Base-by-base conservation (phyloP, 2,329 filamentous ascomycete species). In the Aspergillus jensenii region DNA sequence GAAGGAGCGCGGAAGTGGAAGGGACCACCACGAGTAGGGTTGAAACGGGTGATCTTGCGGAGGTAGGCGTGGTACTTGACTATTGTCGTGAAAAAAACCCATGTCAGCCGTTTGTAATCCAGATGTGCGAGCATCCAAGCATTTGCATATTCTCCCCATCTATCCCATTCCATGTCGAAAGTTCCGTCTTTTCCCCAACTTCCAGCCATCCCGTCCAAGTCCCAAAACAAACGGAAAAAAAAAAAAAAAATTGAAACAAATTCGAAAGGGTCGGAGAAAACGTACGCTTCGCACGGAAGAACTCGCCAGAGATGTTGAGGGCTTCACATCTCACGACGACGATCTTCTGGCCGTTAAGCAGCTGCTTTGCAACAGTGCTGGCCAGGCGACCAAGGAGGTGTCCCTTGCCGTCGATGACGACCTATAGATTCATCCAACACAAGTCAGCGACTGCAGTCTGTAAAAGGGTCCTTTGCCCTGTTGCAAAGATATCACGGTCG, bases 61-160 rank as follows among this genome's bases (percentile, higher is more conserved):
- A 99, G 90, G 87, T 98, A 98, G 82, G 95, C 91, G 81, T 95
- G 91, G 90, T 99, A 99, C 91, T 99, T 99, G 84, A 99, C 95
- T 99, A 78, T 84, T 80, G 58, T 62, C 59, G 56, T 53, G 60
- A 68, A 54, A 46, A 31, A 56, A 35, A 64, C 61, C 63, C 66
- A 66, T 69, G 77, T 87, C 76, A 88, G 84, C 62, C 59, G 52
- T 64, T 54, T 64, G 56, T 43, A 25, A 25, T 33, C 43, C 43
- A 6, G n/a, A 19, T 41, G 8, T 25, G 25, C 46, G 11, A 49
- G 39, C 17, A 15, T 44, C 19, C 21, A 12, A 35, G 19, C 15
- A 21, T 37, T 44, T 39, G 45, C 43, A 56, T 23, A n/a, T 59
- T 50, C 9, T 31, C 43, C 19, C 49, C 19, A 44, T 52, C 25